Percentiles rank a stretch among this genome's conserved stretches.
These are phyloP conservation scores for Suillus occidentalis DNA, from an alignment of 768 basidiomycete genomes.

Conservation along the genomic window DNA sequence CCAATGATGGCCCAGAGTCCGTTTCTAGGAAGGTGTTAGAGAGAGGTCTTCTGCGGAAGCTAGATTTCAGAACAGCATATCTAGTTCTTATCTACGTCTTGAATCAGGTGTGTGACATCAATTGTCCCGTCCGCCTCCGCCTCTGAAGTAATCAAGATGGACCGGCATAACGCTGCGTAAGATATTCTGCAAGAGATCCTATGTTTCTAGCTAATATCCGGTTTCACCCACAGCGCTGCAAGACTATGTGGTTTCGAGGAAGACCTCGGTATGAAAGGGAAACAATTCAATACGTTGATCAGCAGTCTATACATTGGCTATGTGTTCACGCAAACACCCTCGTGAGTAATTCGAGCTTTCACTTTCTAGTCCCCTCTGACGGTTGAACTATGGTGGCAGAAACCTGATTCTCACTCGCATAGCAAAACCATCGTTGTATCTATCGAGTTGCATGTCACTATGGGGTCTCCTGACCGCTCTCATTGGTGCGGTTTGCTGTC, in stretches of 20 bases:
- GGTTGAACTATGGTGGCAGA: constrained; percentile 31
- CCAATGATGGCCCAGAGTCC: not conserved
- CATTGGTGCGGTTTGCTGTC: constrained; percentile 38
- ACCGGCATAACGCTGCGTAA: constrained; percentile 65
- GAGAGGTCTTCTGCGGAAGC: constrained; percentile 39
- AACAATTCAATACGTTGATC: constrained; percentile 62
- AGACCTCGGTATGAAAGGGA: constrained; percentile 53
- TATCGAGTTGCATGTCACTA: constrained; percentile 62
- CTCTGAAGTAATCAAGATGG: constrained; percentile 40
- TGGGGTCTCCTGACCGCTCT: constrained; percentile 60
- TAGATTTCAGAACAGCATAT: constrained; percentile 42
- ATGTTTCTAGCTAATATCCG: not conserved
- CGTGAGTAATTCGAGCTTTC: constrained; percentile 37
- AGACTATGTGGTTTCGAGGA: constrained; percentile 60
- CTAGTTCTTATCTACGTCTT: constrained; percentile 44
- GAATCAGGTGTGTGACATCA: constrained; percentile 37
- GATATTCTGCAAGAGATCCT: constrained; percentile 11
- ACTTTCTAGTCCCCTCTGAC: not conserved
- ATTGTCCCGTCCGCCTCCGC: not conserved
- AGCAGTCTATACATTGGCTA: constrained; percentile 68
- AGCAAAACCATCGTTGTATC: constrained; percentile 61
- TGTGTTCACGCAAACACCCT: constrained; percentile 71
- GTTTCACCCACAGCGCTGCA: constrained; percentile 48
- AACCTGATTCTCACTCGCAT: constrained; percentile 66
- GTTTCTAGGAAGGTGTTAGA: constrained; percentile 33